Evolutionary conservation across 2,329 filamentous ascomycete species (phyloP).

Genomic region (Cladosporium sp.): DNA sequence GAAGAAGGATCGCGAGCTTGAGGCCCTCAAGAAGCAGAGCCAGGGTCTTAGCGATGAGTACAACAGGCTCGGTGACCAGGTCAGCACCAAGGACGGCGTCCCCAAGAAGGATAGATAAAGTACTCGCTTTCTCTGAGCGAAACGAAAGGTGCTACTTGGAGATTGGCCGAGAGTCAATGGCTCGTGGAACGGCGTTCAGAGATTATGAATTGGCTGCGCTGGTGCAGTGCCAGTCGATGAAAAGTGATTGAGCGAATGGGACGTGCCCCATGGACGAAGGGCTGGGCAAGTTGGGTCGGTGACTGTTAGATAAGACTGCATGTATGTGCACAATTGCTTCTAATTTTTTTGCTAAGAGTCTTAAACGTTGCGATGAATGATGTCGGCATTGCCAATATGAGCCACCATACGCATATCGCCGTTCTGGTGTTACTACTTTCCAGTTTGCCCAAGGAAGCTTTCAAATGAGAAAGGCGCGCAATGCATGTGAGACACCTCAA

Average conservation of each 20-base stretch:
- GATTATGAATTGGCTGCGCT: not conserved
- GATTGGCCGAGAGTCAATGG: no score
- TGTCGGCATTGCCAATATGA: not conserved
- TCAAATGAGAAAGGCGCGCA: not conserved
- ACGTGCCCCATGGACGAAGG: not conserved
- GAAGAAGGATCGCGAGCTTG: slow-evolving; percentile 78
- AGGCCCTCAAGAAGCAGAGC: slow-evolving; percentile 89
- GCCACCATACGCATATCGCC: not conserved
- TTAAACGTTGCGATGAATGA: no score
- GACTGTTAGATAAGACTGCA: not conserved
- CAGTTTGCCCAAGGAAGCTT: not conserved
- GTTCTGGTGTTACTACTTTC: not conserved
- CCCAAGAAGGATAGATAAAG: slow-evolving; percentile 58
- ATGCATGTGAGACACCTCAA: not conserved
- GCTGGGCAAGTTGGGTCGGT: not conserved
- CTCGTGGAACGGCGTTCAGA: not conserved
- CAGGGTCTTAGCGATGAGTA: slow-evolving; percentile 83
- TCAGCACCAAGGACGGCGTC: slow-evolving; percentile 57
- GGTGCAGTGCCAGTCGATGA: not conserved
- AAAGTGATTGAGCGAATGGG: not conserved
- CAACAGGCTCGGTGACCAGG: slow-evolving; percentile 79
- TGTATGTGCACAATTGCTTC: not conserved
- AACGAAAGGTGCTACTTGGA: not conserved
- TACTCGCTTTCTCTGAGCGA: no score
- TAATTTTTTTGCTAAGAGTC: no score